Conservation (phyloP, 2,329 filamentous ascomycete genomes). For the Colletotrichum tropicale region DNA sequence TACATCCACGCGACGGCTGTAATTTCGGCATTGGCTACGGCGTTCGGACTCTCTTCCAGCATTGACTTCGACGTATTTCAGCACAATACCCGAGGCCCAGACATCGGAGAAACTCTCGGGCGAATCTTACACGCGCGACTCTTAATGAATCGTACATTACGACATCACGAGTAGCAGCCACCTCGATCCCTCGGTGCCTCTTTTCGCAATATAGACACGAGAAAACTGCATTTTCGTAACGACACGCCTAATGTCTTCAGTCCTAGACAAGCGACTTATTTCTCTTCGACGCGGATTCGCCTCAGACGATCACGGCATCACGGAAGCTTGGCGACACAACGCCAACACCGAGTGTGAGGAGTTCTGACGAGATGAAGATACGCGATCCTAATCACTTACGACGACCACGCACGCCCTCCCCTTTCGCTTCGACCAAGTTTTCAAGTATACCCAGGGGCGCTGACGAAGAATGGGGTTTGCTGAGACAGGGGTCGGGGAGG, state of each 20-base stretch:
- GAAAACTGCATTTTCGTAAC: constrained; percentile 32
- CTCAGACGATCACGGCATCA: constrained; percentile 20
- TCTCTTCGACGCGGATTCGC: constrained; percentile 24
- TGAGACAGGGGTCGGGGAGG: constrained; percentile 32
- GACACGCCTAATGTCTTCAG: constrained; percentile 37
- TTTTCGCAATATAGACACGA: constrained; percentile 33
- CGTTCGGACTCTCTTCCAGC: constrained; percentile 32
- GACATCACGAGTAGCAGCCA: constrained; percentile 9
- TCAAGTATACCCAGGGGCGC: constrained; percentile 40
- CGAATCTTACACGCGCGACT: background rate
- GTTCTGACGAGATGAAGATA: constrained; percentile 23
- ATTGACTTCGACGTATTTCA: background rate
- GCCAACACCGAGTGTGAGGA: background rate
- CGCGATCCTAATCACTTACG: constrained; percentile 29
- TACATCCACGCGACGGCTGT: constrained; percentile 25
- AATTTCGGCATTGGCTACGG: constrained; percentile 39
- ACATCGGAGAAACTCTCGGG: background rate
- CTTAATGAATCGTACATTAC: constrained; percentile 7
- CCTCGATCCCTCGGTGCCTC: constrained; percentile 5
- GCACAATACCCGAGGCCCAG: background rate
- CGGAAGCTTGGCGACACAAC: background rate
- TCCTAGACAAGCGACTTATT: constrained; percentile 32
- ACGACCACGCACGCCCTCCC: constrained; percentile 30
- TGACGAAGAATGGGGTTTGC: constrained; percentile 31
- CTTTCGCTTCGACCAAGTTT: constrained; percentile 36